A percentile compares a stretch with the other conserved stretches of the same genome.
Conservation (phyloP, 129 eudicot species). For the Tanacetum coccineum region DNA sequence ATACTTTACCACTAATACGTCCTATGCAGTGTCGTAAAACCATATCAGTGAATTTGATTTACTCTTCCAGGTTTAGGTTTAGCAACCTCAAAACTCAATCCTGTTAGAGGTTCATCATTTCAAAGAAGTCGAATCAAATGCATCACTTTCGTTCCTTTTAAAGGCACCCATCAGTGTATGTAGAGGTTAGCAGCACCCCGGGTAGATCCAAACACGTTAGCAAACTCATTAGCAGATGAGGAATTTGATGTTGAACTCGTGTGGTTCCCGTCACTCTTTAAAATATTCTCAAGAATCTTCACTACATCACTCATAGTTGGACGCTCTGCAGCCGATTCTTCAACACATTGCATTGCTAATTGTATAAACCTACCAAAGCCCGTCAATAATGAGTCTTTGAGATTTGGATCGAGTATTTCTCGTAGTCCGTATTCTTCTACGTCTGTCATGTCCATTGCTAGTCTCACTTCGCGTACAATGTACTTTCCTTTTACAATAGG, state of each 20-base stretch:
- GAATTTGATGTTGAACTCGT: constrained; percentile 48
- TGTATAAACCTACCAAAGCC: constrained; percentile 64
- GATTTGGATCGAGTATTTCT: constrained; percentile 59
- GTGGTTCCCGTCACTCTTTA: constrained; percentile 57
- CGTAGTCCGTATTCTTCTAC: constrained; percentile 54
- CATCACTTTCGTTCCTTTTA: constrained; percentile 43
- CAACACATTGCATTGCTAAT: constrained; percentile 84
- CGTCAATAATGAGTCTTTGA: constrained; percentile 38
- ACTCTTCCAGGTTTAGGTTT: too few species aligned
- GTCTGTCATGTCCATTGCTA: constrained; percentile 50
- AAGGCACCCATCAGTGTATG: constrained; percentile 44
- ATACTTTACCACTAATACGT: too few species aligned
- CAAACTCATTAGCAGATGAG: constrained; percentile 60
- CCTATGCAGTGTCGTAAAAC: too few species aligned
- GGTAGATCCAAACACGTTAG: constrained; percentile 45
- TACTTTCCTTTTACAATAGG: constrained; percentile 90
- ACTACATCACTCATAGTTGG: constrained; percentile 92
- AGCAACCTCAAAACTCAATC: too few species aligned
- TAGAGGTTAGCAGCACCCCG: constrained; percentile 45
- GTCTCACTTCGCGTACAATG: constrained; percentile 82
- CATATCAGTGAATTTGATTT: too few species aligned
- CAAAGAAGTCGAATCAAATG: too few species aligned
- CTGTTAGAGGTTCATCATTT: too few species aligned
- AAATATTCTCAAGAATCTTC: constrained; percentile 61
- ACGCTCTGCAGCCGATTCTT: constrained; percentile 79